Percentiles rank a stretch among this genome's conserved stretches.
Conservation (phyloP, 2,329 filamentous ascomycete species). For the Shiraia sp. region DNA sequence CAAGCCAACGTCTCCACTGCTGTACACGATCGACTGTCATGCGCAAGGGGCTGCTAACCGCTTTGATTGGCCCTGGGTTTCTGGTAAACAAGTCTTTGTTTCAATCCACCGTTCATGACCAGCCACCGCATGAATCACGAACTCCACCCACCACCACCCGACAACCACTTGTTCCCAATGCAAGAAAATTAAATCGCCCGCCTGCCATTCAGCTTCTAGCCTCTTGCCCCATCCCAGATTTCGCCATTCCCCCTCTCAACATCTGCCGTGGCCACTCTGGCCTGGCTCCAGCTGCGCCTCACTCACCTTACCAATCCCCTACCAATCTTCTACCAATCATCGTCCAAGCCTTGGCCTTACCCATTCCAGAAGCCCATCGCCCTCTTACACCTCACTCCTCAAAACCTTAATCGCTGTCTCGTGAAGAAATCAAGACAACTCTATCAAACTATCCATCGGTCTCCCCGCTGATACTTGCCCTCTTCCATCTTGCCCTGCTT, state of each 20-base stretch:
- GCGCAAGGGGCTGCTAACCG: conserved; percentile 15
- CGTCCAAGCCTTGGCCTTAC: conserved; percentile 6
- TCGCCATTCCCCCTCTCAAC: too few relatives aligned
- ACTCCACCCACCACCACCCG: conserved; percentile 10
- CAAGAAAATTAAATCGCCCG: conserved; percentile 7
- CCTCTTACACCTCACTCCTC: conserved; percentile 19
- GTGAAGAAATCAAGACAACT: conserved; percentile 18
- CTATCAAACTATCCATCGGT: conserved; percentile 20
- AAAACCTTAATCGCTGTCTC: conserved; percentile 15
- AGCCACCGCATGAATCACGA: conserved; percentile 22
- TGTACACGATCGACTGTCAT: conserved; percentile 24
- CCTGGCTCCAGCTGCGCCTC: conserved; percentile 8
- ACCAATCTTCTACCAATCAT: conserved; percentile 18
- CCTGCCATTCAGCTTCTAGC: too few relatives aligned
- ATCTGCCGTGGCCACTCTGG: conserved; percentile 2
- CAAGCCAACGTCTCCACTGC: conserved; percentile 18
- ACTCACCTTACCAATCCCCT: conserved; percentile 18
- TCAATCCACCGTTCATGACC: conserved; percentile 23
- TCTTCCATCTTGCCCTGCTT: conserved; percentile 12
- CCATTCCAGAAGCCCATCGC: conserved; percentile 26
- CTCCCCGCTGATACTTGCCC: conserved; percentile 26
- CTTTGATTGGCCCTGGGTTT: conserved; percentile 16
- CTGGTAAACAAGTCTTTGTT: conserved; percentile 29
- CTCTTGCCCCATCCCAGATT: too few relatives aligned
- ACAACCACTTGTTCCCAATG: too few relatives aligned